phyloP scores from a whole-genome alignment of 306 rosid species.

The Gleditsia sinensis region DNA sequence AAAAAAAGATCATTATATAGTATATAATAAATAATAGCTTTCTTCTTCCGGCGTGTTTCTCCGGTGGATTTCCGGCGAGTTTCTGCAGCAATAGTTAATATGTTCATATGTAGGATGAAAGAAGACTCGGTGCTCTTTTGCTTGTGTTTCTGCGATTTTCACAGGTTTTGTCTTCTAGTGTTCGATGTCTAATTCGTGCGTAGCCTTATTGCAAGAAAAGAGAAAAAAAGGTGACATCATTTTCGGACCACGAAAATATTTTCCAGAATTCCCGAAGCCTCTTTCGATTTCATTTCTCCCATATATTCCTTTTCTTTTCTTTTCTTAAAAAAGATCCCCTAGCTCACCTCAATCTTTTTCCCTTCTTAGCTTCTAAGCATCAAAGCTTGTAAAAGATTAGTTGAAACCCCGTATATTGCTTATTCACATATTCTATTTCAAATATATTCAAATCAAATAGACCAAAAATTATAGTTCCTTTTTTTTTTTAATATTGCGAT shows the following conservation, averaged over 20 bases:
- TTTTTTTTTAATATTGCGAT: too few relatives aligned
- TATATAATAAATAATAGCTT: too few relatives aligned
- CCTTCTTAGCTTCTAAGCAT: too few relatives aligned
- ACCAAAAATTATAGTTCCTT: not conserved
- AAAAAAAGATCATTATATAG: not conserved
- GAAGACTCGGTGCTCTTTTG: not conserved
- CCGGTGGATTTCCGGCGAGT: not conserved
- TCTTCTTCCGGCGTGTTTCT: not conserved
- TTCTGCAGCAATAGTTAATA: too few relatives aligned
- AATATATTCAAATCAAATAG: too few relatives aligned
- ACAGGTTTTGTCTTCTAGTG: slow-evolving; percentile 1
- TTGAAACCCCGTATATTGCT: too few relatives aligned
- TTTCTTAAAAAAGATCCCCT: not conserved
- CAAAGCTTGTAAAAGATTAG: too few relatives aligned
- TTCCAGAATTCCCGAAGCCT: not conserved
- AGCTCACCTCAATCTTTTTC: too few relatives aligned
- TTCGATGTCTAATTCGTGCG: not conserved
- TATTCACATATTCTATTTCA: too few relatives aligned
- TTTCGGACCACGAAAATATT: not conserved
- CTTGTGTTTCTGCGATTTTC: slow-evolving; percentile 20
- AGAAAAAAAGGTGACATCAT: not conserved
- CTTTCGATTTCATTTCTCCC: not conserved
- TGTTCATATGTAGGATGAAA: too few relatives aligned
- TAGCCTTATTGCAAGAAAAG: not conserved
- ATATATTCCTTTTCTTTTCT: not conserved